These are phyloP conservation scores for Fusarium bulbicola DNA, from an alignment of 2,329 filamentous ascomycete species.

Conservation along the genomic window DNA sequence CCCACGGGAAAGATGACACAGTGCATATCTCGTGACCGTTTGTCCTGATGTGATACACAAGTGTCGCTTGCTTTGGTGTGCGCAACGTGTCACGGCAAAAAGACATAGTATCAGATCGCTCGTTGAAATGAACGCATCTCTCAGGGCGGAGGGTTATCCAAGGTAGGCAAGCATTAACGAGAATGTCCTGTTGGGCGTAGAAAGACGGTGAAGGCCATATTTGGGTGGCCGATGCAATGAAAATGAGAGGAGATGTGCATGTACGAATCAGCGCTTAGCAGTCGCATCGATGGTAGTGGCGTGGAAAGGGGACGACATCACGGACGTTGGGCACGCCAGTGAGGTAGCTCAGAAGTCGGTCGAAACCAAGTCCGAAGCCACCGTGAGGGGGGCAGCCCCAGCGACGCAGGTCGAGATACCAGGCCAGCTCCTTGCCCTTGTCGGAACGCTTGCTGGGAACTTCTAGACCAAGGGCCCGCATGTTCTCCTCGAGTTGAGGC, in stretches of 20 bases:
- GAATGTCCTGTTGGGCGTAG: slow-evolving; percentile 1
- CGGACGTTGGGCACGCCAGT: slow-evolving; percentile 83
- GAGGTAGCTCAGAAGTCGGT: slow-evolving; percentile 85
- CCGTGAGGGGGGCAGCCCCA: slow-evolving; percentile 94
- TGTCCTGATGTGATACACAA: slow-evolving; percentile 20
- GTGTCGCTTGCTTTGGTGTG: slow-evolving; percentile 38
- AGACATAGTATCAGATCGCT: slow-evolving; percentile 38
- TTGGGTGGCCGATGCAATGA: not conserved
- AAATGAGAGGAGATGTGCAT: not conserved
- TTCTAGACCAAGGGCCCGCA: slow-evolving; percentile 73
- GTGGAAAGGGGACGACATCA: slow-evolving; percentile 86
- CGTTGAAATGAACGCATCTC: slow-evolving; percentile 6
- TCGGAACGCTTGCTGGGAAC: slow-evolving; percentile 45
- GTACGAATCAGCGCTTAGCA: slow-evolving; percentile 51
- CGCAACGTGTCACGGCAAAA: slow-evolving; percentile 34
- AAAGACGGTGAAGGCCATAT: slow-evolving; percentile 3
- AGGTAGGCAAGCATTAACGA: slow-evolving; percentile 45
- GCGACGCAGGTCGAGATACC: slow-evolving; percentile 88
- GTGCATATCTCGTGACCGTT: slow-evolving; percentile 15
- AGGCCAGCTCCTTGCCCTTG: slow-evolving; percentile 63
- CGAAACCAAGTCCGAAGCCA: slow-evolving; percentile 90
- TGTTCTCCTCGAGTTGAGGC: slow-evolving; percentile 71
- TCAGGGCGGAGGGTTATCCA: slow-evolving; percentile 25
- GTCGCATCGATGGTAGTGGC: slow-evolving; percentile 73
- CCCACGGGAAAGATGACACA: slow-evolving; percentile 4